These are phyloP conservation scores for Colletotrichum sansevieriae DNA, from an alignment of 2,329 filamentous ascomycete genomes.

Conservation along the genomic window DNA sequence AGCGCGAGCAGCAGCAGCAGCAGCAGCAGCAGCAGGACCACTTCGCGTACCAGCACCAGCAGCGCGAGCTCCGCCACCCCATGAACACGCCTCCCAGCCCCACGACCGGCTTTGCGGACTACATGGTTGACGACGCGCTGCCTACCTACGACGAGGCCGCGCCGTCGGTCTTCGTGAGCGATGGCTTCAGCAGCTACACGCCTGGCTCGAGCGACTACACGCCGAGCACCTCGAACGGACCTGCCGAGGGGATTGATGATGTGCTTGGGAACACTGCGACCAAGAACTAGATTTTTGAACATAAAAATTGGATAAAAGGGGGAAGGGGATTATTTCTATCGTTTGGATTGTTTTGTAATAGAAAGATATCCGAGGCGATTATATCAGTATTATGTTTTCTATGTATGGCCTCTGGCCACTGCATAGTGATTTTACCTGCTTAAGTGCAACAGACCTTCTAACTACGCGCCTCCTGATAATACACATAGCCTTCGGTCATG, in stretches of 20 bases:
- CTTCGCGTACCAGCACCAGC: conserved; percentile 14
- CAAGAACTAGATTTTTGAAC: conserved; percentile 41
- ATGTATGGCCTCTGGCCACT: background rate
- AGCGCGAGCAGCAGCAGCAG: conserved; percentile 29
- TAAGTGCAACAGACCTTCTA: too few relatives aligned
- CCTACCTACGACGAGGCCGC: conserved; percentile 57
- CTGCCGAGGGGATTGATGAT: conserved; percentile 38
- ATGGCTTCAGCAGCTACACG: conserved; percentile 57
- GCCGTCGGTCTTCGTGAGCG: conserved; percentile 55
- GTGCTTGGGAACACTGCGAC: conserved; percentile 42
- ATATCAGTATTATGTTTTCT: background rate
- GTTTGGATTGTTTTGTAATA: background rate
- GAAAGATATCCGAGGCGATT: conserved; percentile 17
- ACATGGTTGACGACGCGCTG: conserved; percentile 53
- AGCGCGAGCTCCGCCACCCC: conserved; percentile 40
- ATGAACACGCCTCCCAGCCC: conserved; percentile 45
- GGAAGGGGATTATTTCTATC: background rate
- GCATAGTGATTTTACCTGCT: too few relatives aligned
- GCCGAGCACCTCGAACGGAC: conserved; percentile 41
- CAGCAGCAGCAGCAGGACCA: conserved; percentile 41
- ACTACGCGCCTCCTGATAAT: too few relatives aligned
- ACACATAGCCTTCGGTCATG: too few relatives aligned
- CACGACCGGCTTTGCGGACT: conserved; percentile 46
- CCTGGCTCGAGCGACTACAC: conserved; percentile 50
- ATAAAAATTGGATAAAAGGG: background rate